Base-by-base conservation (phyloP, 2,329 filamentous ascomycete genomes). In the Colletotrichum camelliae region DNA sequence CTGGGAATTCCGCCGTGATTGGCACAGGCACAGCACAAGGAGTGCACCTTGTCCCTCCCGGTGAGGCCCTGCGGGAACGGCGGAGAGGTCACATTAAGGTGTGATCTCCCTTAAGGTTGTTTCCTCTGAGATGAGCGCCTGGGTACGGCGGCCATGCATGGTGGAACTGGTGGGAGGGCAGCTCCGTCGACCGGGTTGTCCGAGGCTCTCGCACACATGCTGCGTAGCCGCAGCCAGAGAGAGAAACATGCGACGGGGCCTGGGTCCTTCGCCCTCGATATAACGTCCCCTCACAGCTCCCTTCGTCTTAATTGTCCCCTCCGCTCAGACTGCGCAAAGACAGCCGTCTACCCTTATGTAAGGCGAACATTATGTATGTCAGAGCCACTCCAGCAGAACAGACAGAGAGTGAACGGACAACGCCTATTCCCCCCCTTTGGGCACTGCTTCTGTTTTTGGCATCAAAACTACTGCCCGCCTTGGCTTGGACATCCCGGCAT, bases 371-470 rank as follows among this genome's bases (percentile, higher is more conserved):
- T 29, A 7, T 29, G 29, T 43, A 9, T 15, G 31, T 72, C 15
- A 60, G 48, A 69, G 35, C 35, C 35, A 52, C 39, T 60, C 18
- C 37, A 29, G 27, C 62, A 43, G 15, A 66, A 66, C 52, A 58
- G 64, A 64, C 10, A 58, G n/a, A n/a, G 33, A 31, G 24, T 33
- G 16, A 33, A 10, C 27, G 16, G 18, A 21, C n/a, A 48, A 55
- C 18, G 37, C 7, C 67, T 68, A 52, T 29, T 39, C 62, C 48
- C 21, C 62, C 48, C 21, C 21, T 58, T 64, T 48, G 62, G 57
- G 73, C 13, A 21, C 18, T 65, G 73, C 24, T 73, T n/a, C 70
- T 73, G 39, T 73, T 75, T 72, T 68, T 62, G 24, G 21, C 18
- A 18, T 33, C 66, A 39, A 12, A 43, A 43, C 5, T 43, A 43